A percentile compares a stretch with the other conserved stretches of the same genome.
Evolutionary conservation across 768 basidiomycete species (phyloP).

Genomic region (Phylloporus scabripes): DNA sequence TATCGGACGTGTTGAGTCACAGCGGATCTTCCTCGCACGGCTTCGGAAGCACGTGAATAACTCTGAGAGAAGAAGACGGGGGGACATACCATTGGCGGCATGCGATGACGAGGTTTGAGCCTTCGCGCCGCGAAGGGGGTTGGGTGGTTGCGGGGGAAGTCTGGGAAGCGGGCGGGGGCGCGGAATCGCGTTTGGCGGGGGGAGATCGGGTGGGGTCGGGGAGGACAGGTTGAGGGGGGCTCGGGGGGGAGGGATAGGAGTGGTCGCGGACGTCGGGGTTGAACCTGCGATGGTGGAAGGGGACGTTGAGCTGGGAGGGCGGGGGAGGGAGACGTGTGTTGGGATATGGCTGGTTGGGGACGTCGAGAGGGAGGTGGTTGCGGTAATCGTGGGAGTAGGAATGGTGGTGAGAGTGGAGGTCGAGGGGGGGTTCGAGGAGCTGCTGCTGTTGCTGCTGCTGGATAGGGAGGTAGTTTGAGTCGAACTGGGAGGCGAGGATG

Average conservation of each 20-base stretch:
- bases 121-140: conserved; percentile 43
- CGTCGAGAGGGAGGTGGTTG: conserved; percentile 43
- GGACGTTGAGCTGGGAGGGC: conserved; percentile 16
- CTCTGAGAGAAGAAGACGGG: conserved; percentile 25
- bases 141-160: conserved; percentile 23
- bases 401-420: conserved; percentile 35
- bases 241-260: conserved; percentile 31
- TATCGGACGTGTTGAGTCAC: conserved; percentile 75
- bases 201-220: conserved; percentile 26
- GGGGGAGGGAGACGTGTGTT: conserved; percentile 40
- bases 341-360: conserved; percentile 37
- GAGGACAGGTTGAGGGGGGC: conserved; percentile 17
- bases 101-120: conserved; percentile 70
- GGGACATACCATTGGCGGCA: conserved; percentile 73
- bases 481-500: conserved; percentile 48
- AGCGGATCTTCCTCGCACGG: conserved; percentile 79
- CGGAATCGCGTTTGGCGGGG: conserved; percentile 42
- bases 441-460: conserved; percentile 39
- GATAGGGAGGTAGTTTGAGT: conserved; percentile 39
- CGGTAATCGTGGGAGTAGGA: conserved; percentile 43
- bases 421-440: conserved; percentile 42
- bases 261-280: conserved; percentile 35
- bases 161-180: conserved; percentile 32
- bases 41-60: conserved; percentile 42
- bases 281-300: conserved; percentile 30